Conservation (phyloP, 768 basidiomycete species). For the Boletus fagicola region DNA sequence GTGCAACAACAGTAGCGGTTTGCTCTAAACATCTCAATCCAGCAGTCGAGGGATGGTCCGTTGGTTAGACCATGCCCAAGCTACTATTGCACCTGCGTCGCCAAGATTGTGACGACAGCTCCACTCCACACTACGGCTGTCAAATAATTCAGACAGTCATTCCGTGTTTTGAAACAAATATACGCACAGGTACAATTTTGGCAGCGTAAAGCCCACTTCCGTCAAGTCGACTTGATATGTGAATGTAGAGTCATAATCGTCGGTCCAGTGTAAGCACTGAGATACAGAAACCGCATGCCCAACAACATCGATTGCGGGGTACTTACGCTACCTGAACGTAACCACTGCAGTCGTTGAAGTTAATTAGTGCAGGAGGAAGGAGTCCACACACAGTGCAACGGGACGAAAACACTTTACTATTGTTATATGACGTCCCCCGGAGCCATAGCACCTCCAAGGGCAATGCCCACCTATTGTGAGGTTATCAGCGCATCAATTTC, state of each 20-base stretch:
- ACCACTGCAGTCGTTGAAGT: neutral
- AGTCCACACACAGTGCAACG: neutral
- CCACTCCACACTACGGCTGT: neutral
- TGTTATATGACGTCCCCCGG: too few relatives aligned
- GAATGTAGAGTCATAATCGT: neutral
- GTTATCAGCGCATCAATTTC: slow-evolving; percentile 21
- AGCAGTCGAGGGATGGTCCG: neutral
- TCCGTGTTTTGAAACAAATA: neutral
- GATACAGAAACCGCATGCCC: neutral
- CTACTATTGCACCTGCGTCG: neutral
- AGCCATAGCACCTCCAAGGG: too few relatives aligned
- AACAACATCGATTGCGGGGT: neutral
- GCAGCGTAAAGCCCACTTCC: neutral
- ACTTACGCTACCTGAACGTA: neutral
- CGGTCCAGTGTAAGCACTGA: neutral
- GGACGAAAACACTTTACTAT: neutral
- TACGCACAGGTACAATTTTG: neutral
- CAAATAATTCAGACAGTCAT: neutral
- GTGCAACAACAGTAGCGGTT: neutral
- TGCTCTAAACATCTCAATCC: too few relatives aligned
- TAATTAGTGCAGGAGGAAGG: neutral
- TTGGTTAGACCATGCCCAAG: neutral
- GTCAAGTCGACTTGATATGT: neutral
- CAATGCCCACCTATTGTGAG: neutral
- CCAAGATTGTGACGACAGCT: neutral